These are phyloP conservation scores for Pyrus hybrid DNA, from an alignment of 331 rosid species.

Conservation along the genomic window DNA sequence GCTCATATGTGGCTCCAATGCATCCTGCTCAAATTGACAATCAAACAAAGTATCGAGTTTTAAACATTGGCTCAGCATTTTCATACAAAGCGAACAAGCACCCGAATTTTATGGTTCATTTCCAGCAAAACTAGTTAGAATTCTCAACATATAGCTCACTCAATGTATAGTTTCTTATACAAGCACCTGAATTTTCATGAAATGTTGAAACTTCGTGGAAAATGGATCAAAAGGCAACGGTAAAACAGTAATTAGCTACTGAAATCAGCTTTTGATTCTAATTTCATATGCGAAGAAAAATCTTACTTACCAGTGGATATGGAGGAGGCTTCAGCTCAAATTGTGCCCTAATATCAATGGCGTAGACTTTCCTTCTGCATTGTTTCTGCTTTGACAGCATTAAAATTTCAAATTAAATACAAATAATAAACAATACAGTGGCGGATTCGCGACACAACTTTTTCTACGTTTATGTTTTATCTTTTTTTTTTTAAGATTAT, in stretches of 20 bases:
- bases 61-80: neutral
- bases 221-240: neutral
- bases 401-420: neutral
- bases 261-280: neutral
- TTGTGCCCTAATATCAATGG: slow-evolving; percentile 19
- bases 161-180: neutral
- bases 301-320: slow-evolving; percentile 39
- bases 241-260: neutral
- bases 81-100: neutral
- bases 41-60: neutral
- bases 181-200: neutral
- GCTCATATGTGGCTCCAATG: slow-evolving; percentile 87
- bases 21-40: slow-evolving; percentile 42
- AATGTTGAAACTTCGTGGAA: neutral
- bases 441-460: too few relatives aligned
- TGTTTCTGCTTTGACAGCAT: slow-evolving; percentile 15
- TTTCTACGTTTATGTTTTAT: too few relatives aligned
- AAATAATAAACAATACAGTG: too few relatives aligned
- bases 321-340: slow-evolving; percentile 55
- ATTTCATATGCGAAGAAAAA: neutral
- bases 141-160: neutral
- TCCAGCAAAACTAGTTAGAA: neutral
- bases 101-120: neutral
- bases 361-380: slow-evolving; percentile 11
- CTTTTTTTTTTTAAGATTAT: too few relatives aligned